Evolutionary conservation across 2,329 filamentous ascomycete species (phyloP).

Genomic region (Monosporascus sp.): DNA sequence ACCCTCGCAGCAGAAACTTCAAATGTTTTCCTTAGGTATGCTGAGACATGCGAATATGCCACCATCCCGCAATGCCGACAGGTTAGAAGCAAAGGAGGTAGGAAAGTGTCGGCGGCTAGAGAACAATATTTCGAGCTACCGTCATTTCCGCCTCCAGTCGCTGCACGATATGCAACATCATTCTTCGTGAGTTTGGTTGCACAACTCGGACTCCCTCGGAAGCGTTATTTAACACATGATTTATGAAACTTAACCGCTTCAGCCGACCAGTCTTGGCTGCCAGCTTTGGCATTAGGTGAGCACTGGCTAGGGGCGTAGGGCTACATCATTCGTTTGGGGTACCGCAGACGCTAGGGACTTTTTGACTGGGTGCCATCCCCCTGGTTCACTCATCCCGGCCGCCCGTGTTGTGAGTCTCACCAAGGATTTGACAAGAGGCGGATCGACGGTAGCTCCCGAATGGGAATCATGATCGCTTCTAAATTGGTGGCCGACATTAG

Average conservation of each 20-base stretch:
- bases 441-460: slow-evolving; percentile 1
- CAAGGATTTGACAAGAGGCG: background rate
- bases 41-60: no score
- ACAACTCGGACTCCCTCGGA: no score
- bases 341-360: background rate
- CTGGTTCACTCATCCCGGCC: background rate
- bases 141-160: no score
- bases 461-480: background rate
- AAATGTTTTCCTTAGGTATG: no score
- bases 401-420: background rate
- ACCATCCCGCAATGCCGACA: no score
- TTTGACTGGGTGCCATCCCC: background rate
- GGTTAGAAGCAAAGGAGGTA: no score
- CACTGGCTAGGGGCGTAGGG: background rate
- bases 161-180: no score
- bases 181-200: no score
- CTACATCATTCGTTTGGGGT: background rate
- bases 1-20: no score
- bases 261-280: background rate
- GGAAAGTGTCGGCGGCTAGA: no score
- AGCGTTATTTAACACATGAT: background rate
- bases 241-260: background rate
- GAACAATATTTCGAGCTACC: no score
- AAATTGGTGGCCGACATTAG: background rate
- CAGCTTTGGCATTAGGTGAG: background rate